These are phyloP conservation scores for Hypomyces rosellus DNA, from an alignment of 2,329 filamentous ascomycete genomes.

Conservation along the genomic window DNA sequence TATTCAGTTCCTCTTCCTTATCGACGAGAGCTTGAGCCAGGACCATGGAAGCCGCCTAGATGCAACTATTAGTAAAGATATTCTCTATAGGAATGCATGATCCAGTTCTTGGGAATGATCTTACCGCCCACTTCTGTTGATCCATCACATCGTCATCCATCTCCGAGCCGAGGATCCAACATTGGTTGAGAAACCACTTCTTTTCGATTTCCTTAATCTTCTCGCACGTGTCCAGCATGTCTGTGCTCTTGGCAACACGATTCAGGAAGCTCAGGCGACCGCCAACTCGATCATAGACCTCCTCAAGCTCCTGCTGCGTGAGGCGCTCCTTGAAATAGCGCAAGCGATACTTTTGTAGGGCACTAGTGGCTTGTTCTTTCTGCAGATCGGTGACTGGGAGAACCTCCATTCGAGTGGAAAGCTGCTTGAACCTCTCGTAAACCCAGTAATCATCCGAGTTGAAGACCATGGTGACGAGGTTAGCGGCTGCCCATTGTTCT, in stretches of 20 bases:
- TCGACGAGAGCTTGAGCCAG: slow-evolving; percentile 89
- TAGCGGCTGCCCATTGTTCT: slow-evolving; percentile 91
- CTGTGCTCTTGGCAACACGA: slow-evolving; percentile 74
- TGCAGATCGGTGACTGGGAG: slow-evolving; percentile 78
- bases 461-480: slow-evolving; percentile 85
- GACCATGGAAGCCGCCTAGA: slow-evolving; percentile 81
- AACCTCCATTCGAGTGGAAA: slow-evolving; percentile 92
- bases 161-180: slow-evolving; percentile 64
- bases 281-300: slow-evolving; percentile 81
- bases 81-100: too few species aligned
- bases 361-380: slow-evolving; percentile 68
- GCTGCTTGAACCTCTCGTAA: slow-evolving; percentile 86
- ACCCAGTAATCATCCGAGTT: slow-evolving; percentile 99
- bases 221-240: slow-evolving; percentile 80
- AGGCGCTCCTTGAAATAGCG: slow-evolving; percentile 66
- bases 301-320: slow-evolving; percentile 52
- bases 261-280: slow-evolving; percentile 84
- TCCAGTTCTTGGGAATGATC: slow-evolving; percentile 21
- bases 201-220: slow-evolving; percentile 62
- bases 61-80: too few species aligned
- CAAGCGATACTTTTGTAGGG: slow-evolving; percentile 71
- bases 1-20: slow-evolving; percentile 60
- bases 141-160: slow-evolving; percentile 99
- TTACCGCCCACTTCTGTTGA: slow-evolving; percentile 88
- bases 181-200: slow-evolving; percentile 72